Base-by-base conservation (phyloP, 257 asterid species). In the Solanum sejunctum region DNA sequence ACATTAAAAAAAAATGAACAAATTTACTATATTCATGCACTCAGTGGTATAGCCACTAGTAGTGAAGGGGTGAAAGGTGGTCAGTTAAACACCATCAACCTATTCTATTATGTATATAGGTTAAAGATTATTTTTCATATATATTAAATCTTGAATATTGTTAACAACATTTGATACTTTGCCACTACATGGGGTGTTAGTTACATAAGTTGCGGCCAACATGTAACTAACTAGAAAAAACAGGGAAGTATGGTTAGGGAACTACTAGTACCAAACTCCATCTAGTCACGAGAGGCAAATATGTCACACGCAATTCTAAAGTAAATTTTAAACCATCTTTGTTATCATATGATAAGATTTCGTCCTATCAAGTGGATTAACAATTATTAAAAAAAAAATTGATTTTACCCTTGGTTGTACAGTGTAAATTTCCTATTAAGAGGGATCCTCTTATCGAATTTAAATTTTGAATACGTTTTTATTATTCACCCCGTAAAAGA, bases 111-210 rank as follows among this genome's bases (percentile, higher is more conserved):
- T 56, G 18, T 54, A 15, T 55, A 7, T 7, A 0, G 5, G 4
- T 56, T 5, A 56, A 56, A 17, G 18, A 1, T 17, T 56, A 17
- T 2, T 56, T 56, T 18, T 56, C 5, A 0, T n/a, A n/a, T 0
- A n/a, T 58, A 10, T n/a, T n/a, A 9, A n/a, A 58, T 58, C 0
- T n/a, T 3, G 2, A 1, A 58, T 0, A 58, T 6, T 9, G 2
- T 57, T 18, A 57, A 57, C 9, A 5, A 56, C 17, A 56, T 0
- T 18, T 56, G n/a, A n/a, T 3, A 58, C 3, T 58, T 9, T 0
- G 13, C 3, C 1, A 3, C 3, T 1, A 0, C 1, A 41, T 17
- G 23, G 0, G 17, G 0, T 4, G 2, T 32, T 49, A 75, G 60
- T 49, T 73, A 49, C 23, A 47, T 8, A 47, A 75, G 81, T 75